These are phyloP conservation scores for Cladosporium sp. DNA, from an alignment of 2,329 filamentous ascomycete genomes.

Conservation along the genomic window DNA sequence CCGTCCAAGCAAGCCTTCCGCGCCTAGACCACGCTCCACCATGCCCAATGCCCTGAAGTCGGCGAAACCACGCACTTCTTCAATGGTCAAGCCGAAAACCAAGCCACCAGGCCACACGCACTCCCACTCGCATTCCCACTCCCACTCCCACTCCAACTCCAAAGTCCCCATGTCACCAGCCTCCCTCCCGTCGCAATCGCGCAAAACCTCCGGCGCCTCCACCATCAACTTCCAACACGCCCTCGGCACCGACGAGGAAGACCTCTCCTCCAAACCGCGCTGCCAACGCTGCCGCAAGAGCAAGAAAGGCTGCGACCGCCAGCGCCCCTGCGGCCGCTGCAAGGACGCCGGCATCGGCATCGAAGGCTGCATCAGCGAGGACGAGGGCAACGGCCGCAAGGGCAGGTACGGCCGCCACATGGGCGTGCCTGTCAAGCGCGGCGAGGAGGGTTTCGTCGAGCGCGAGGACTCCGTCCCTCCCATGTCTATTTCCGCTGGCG, in stretches of 20 bases:
- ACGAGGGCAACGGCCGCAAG: slow-evolving; percentile 95
- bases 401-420: slow-evolving; percentile 76
- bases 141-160: slow-evolving; percentile 16
- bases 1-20: slow-evolving; percentile 40
- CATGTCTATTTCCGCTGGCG: slow-evolving; percentile 18
- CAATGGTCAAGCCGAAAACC: slow-evolving; percentile 50
- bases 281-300: slow-evolving; percentile 98
- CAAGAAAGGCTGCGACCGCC: slow-evolving; percentile 97
- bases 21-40: slow-evolving; percentile 31
- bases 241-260: slow-evolving; percentile 70
- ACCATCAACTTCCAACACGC: slow-evolving; percentile 56
- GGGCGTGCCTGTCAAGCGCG: slow-evolving; percentile 62
- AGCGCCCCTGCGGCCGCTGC: slow-evolving; percentile 90
- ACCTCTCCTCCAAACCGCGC: slow-evolving; percentile 89
- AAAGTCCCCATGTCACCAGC: slow-evolving; percentile 49
- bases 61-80: slow-evolving; percentile 39
- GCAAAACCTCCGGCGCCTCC: slow-evolving; percentile 65
- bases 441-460: slow-evolving; percentile 19
- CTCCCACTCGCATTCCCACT: slow-evolving; percentile 11
- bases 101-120: slow-evolving; percentile 26
- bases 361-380: slow-evolving; percentile 94
- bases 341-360: slow-evolving; percentile 90
- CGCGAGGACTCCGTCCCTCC: slow-evolving; percentile 15
- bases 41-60: slow-evolving; percentile 33
- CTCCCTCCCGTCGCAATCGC: slow-evolving; percentile 63